Percentiles rank a stretch among this genome's conserved stretches.
Evolutionary conservation across 306 rosid species (phyloP).

Genomic region (Fragaria ananassa): DNA sequence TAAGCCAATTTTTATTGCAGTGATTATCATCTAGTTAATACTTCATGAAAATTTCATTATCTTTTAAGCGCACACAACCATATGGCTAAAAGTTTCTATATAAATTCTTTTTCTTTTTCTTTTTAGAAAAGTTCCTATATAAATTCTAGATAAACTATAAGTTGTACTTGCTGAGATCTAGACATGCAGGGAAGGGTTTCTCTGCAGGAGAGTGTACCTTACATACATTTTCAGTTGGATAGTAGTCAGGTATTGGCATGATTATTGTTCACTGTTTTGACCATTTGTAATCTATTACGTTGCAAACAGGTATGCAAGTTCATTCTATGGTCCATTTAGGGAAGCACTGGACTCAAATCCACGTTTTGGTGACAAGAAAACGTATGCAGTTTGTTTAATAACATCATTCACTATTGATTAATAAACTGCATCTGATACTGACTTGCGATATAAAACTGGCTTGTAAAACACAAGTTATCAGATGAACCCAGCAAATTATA

Average conservation of each 20-base stretch:
- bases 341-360: conserved; percentile 97
- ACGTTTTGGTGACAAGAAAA: conserved; percentile 91
- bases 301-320: conserved; percentile 79
- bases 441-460: conserved; percentile 30
- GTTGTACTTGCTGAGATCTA: background rate
- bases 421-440: conserved; percentile 18
- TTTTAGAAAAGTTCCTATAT: background rate
- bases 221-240: background rate
- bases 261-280: conserved; percentile 1
- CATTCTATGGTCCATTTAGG: conserved; percentile 95
- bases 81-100: background rate
- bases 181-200: background rate
- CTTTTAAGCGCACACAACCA: background rate
- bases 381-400: conserved; percentile 46
- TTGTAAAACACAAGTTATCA: conserved; percentile 67
- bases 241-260: background rate
- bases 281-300: conserved; percentile 11
- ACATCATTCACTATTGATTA: conserved; percentile 7
- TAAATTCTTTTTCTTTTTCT: background rate
- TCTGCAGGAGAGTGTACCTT: background rate
- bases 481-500: conserved; percentile 92
- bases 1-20: conserved; percentile 25
- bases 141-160: background rate
- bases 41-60: background rate
- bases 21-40: conserved; percentile 5